phyloP scores from a whole-genome alignment of 176 grass and related monocot genomes.

The Rhynchospora breviuscula region DNA sequence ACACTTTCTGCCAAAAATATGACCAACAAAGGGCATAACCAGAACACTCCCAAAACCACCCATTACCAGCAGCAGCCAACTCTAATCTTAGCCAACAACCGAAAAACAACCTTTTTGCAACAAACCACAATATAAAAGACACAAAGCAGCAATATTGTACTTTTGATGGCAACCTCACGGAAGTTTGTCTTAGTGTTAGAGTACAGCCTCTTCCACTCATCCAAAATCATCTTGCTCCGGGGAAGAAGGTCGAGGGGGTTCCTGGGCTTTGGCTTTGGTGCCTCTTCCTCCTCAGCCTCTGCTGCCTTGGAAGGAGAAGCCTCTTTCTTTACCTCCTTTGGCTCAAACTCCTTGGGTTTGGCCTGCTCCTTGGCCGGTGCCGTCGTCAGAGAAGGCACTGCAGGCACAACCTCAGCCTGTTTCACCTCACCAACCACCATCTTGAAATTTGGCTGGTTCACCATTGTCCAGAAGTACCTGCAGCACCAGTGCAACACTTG shows the following conservation, averaged over 20 bases:
- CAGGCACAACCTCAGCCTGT: constrained; percentile 51
- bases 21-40: no score
- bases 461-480: constrained; percentile 79
- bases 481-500: neutral
- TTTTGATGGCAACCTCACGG: constrained; percentile 81
- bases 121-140: neutral
- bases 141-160: constrained; percentile 13
- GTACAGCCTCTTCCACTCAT: constrained; percentile 90
- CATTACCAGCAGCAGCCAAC: neutral
- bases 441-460: constrained; percentile 68
- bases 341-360: constrained; percentile 45
- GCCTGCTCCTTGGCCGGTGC: constrained; percentile 44
- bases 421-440: constrained; percentile 58
- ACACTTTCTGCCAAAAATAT: no score
- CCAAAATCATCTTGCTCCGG: constrained; percentile 82
- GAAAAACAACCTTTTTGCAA: neutral
- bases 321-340: constrained; percentile 59
- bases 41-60: neutral
- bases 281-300: constrained; percentile 61
- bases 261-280: constrained; percentile 71
- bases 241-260: constrained; percentile 82
- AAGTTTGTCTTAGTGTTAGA: constrained; percentile 92
- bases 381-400: constrained; percentile 35
- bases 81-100: no score
- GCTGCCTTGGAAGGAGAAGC: constrained; percentile 40